Percentiles rank a stretch among this genome's conserved stretches.
phyloP scores from a whole-genome alignment of 257 asterid genomes.

The Lavandula angustifolia region DNA sequence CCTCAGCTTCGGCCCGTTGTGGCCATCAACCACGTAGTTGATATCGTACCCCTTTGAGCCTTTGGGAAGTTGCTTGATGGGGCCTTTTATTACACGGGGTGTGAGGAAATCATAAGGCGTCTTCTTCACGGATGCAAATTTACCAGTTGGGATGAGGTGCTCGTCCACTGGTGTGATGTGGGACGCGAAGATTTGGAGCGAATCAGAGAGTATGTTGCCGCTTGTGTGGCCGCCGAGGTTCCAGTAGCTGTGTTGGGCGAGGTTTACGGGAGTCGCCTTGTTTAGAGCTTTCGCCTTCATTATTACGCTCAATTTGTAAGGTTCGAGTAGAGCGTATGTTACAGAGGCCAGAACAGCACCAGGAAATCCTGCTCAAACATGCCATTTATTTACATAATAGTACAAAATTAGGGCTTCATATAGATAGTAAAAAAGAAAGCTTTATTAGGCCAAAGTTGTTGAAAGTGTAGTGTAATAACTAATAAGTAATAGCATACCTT shows the following conservation, averaged over 20 bases:
- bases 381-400: not conserved
- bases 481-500: constrained; percentile 42
- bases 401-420: not conserved
- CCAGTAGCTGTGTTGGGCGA: constrained; percentile 82
- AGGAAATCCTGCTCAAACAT: constrained; percentile 60
- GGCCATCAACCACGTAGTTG: constrained; percentile 63
- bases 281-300: constrained; percentile 65
- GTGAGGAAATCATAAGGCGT: constrained; percentile 70
- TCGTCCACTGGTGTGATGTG: constrained; percentile 55
- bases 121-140: constrained; percentile 40
- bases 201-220: constrained; percentile 62
- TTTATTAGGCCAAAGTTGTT: not conserved
- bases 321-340: constrained; percentile 48
- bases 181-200: constrained; percentile 63
- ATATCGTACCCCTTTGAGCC: constrained; percentile 68
- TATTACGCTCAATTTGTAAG: constrained; percentile 45
- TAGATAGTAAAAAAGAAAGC: not conserved
- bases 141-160: constrained; percentile 67
- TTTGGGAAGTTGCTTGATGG: constrained; percentile 41
- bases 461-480: not conserved
- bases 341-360: constrained; percentile 54
- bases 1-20: constrained; percentile 33
- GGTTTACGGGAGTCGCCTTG: constrained; percentile 79
- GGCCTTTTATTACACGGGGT: constrained; percentile 48
- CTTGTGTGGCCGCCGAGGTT: constrained; percentile 77